Evolutionary conservation across 2,329 filamentous ascomycete genomes (phyloP), one percentile per base, ranked within the genome.

Genomic region (Cryphonectria radicalis): DNA sequence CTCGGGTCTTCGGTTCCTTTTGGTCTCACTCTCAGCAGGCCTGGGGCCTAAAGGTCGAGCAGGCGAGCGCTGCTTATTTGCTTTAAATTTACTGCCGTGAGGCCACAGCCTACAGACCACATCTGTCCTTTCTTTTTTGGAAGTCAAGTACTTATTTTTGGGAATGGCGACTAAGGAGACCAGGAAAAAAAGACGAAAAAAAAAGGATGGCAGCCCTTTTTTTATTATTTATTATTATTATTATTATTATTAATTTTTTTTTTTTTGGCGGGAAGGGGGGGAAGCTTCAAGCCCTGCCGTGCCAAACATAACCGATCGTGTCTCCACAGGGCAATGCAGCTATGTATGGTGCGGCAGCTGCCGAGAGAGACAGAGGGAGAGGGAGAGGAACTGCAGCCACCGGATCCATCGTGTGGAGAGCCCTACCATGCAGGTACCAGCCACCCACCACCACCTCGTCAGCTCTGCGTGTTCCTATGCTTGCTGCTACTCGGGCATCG

Each of bases 371-470:
- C n/a, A n/a, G n/a, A n/a, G 42, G 11, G 43, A 19, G 43, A 8
- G 43, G 19, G 43, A 22, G 43, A 17, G 25, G n/a, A 22, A n/a
- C 50, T 55, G 50, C 50, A 55, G 63, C 64, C 59, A 57, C 65
- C 57, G 32, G 59, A 37, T 35, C 62, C 40, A 46, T 67, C 14
- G 59, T 53, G 65, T 46, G 46, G 43, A 46, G 37, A 53, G 60
- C 59, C 17, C 37, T 50, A 25, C 22, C 25, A 66, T 63, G 70
- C 55, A 66, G 53, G 63, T 72, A 69, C 70, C 70, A 72, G 70
- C 70, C 70, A 72, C 70, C 70, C 43, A 46, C 43, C 43, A 22
- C 43, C 19, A 19, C 43, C 55, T 63, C 64, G 11, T 17, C 32
- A 60, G 57, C 32, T 60, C 37, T 40, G 37, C 11, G 1, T 40